Evolutionary conservation across 768 basidiomycete genomes (phyloP).

Genomic region (Boletus sp.): DNA sequence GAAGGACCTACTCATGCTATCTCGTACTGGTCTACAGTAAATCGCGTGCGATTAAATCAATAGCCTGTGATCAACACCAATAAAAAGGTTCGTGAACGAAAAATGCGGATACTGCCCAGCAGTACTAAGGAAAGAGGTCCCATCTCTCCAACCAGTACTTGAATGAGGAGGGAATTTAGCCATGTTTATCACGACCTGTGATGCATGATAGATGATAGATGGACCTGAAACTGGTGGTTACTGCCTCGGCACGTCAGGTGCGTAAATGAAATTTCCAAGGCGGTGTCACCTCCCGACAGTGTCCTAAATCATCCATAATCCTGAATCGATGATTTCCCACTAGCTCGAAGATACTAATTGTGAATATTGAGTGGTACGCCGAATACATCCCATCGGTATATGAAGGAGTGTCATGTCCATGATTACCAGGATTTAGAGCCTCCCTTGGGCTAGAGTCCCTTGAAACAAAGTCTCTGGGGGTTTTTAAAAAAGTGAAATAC

Average conservation of each 20-base stretch:
- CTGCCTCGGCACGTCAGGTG: neutral
- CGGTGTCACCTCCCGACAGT: too few relatives aligned
- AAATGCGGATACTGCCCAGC: conserved; percentile 8
- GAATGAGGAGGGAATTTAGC: conserved; percentile 4
- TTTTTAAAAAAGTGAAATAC: too few relatives aligned
- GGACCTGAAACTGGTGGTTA: conserved; percentile 1
- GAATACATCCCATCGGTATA: neutral
- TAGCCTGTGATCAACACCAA: neutral
- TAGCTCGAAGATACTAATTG: neutral
- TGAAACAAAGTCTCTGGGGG: too few relatives aligned
- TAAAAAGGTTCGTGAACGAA: neutral
- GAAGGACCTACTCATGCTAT: conserved; percentile 14
- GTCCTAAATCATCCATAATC: neutral
- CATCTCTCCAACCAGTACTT: conserved; percentile 6
- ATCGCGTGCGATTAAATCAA: neutral
- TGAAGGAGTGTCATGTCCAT: neutral
- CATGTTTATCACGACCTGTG: conserved; percentile 13
- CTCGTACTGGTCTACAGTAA: neutral
- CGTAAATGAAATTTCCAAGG: too few relatives aligned
- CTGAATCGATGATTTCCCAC: too few relatives aligned
- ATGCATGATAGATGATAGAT: neutral
- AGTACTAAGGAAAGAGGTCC: conserved; percentile 2
- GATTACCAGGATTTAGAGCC: neutral
- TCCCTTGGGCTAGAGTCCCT: too few relatives aligned
- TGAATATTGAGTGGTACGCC: neutral